Base-by-base conservation (phyloP, 2,329 filamentous ascomycete genomes). In the Mariannaea elegans region DNA sequence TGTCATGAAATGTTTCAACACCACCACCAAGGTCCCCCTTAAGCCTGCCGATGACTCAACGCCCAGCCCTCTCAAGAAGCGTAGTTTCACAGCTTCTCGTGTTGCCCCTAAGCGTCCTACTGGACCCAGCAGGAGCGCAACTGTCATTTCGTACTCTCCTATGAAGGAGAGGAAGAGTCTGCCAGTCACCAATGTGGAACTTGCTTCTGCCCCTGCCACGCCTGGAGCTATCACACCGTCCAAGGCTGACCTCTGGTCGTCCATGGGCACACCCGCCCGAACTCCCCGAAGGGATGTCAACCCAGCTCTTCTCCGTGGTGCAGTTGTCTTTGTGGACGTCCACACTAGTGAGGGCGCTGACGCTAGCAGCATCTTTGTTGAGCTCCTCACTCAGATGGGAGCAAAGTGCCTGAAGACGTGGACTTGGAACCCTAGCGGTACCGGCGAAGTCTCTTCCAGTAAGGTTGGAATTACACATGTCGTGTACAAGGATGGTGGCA, bases 401-500 rank as follows among this genome's bases (percentile, higher is more conserved):
- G 93, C 93, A 18, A 85, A 87, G 44, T 93, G 91, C 68, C 84
- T 94, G 41, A 91, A 89, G 76, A 83, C 82, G 13, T 95, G 92
- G 92, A 80, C 81, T 42, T 94, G 91, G 89, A 90, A 89, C 70
- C 86, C 87, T 7, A 76, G 59, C 52, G 77, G 75, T 18, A 65
- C 72, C 3, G 70, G 69, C 32, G 79, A 82, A 13, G 69, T 71
- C 6, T 73, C 75, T 13, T 73, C 75, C 39, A 73, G 73, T 47
- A 90, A 87, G 72, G 80, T 92, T 59, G 90, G 89, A 5, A 92
- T 97, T 68, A 97, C 93, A 0, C 93, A 97, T 71, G 91, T 97
- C 7, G 87, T 97, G 7, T 97, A 89, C 81, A 97, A 97, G 75
- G 93, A 97, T 71, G 93, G 93, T 44, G 88, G 88, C 39, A 89